These are phyloP conservation scores for Arabis alpina DNA, from an alignment of 345 rosid genomes.

Conservation along the genomic window DNA sequence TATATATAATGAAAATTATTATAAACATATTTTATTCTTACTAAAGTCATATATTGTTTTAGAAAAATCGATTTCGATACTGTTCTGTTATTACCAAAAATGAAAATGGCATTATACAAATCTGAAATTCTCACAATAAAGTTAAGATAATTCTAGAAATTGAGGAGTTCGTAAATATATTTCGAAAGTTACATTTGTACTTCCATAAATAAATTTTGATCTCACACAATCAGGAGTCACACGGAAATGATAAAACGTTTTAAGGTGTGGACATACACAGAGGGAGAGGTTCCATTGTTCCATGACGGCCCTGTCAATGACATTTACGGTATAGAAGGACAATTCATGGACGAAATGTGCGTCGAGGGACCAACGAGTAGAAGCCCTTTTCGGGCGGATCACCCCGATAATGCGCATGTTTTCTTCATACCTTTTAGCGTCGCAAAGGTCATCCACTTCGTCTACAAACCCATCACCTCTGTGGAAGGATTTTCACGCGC, in stretches of 20 bases:
- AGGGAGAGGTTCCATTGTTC: conserved; percentile 68
- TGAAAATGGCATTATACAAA: no score
- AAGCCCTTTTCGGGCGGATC: conserved; percentile 46
- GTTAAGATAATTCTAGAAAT: no score
- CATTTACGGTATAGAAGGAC: conserved; percentile 72
- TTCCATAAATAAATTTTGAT: conserved; percentile 9
- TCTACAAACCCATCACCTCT: conserved; percentile 58
- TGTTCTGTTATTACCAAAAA: no score
- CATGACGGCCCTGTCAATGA: conserved; percentile 66
- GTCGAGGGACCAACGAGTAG: conserved; percentile 40
- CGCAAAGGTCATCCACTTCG: conserved; percentile 49
- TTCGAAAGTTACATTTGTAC: not conserved
- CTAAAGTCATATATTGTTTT: no score
- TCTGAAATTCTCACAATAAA: no score
- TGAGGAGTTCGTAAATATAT: not conserved
- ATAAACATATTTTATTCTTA: no score
- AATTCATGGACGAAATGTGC: conserved; percentile 65
- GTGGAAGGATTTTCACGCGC: conserved; percentile 50
- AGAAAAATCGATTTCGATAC: no score
- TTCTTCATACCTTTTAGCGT: conserved; percentile 70
- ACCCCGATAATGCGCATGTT: conserved; percentile 55
- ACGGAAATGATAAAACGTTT: conserved; percentile 66
- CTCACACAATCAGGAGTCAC: conserved; percentile 61
- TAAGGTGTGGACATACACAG: conserved; percentile 71
- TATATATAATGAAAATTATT: no score